Percentiles rank a stretch among this genome's conserved stretches.
Conservation (phyloP, 2,329 filamentous ascomycete species). For the Magnaporthiopsis poae region DNA sequence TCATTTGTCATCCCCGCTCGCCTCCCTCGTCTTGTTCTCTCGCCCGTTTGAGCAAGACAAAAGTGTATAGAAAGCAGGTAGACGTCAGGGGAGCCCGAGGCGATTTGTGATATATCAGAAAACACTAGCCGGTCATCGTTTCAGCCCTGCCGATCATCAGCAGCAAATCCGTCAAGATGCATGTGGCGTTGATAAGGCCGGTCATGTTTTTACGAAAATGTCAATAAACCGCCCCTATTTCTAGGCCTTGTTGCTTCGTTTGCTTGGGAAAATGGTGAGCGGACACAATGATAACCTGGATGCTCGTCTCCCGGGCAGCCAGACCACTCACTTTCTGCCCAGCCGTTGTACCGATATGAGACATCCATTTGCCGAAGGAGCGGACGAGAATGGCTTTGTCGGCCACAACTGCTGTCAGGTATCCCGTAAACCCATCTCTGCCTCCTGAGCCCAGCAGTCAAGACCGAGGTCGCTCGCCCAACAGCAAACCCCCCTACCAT, state of each 20-base stretch:
- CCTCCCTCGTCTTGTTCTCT: not conserved
- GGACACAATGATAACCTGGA: no score
- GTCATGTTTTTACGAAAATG: no score
- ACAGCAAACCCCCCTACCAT: not conserved
- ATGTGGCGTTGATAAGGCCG: no score
- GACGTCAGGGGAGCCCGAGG: not conserved
- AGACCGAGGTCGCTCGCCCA: not conserved
- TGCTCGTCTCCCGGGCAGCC: no score
- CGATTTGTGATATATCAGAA: slow-evolving; percentile 1
- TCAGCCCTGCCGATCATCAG: slow-evolving; percentile 16
- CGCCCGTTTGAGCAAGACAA: not conserved
- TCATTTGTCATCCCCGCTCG: no score
- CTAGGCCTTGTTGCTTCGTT: no score
- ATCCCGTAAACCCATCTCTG: not conserved
- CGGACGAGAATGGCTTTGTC: not conserved
- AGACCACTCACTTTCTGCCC: no score
- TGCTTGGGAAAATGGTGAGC: no score
- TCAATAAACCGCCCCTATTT: no score
- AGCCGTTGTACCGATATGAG: no score
- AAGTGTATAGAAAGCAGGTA: not conserved
- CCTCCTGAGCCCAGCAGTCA: not conserved
- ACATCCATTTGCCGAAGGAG: not conserved
- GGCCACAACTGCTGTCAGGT: not conserved
- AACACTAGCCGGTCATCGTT: slow-evolving; percentile 8
- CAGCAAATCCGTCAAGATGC: slow-evolving; percentile 7